Conservation (phyloP, 352 stramenopile genomes). For the Globisporangium acanthophoron region DNA sequence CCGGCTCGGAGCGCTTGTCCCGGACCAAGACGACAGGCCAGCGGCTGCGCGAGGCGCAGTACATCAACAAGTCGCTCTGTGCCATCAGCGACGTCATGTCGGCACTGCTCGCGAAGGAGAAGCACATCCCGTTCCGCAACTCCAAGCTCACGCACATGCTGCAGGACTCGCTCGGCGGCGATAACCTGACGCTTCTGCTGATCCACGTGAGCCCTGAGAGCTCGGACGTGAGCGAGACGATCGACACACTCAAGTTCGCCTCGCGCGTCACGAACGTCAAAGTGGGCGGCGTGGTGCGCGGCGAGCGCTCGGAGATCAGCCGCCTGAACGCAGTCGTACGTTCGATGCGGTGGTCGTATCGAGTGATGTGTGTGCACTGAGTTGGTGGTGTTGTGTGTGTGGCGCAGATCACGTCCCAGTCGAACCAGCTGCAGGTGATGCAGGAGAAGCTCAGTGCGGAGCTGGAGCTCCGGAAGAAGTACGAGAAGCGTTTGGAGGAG, state of each 20-base stretch:
- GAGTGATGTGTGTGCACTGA: neutral
- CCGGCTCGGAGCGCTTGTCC: constrained; percentile 63
- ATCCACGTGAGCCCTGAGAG: constrained; percentile 55
- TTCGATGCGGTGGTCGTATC: neutral
- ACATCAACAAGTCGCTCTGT: constrained; percentile 79
- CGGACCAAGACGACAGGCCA: constrained; percentile 35
- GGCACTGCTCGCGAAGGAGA: constrained; percentile 65
- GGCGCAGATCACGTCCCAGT: constrained; percentile 49
- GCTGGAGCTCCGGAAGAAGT: constrained; percentile 65
- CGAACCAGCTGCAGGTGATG: constrained; percentile 53
- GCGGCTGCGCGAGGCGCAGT: constrained; percentile 59
- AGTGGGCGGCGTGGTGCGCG: constrained; percentile 26
- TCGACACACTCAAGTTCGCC: constrained; percentile 80
- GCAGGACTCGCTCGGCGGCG: constrained; percentile 57
- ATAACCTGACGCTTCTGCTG: constrained; percentile 48
- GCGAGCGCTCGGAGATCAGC: constrained; percentile 53
- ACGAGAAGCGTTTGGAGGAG: constrained; percentile 68
- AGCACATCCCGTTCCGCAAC: constrained; percentile 81
- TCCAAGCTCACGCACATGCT: constrained; percentile 84
- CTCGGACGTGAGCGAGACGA: constrained; percentile 54
- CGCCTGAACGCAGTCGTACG: constrained; percentile 60
- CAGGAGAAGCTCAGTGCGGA: constrained; percentile 65
- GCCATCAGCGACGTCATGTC: constrained; percentile 69
- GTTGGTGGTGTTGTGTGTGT: neutral
- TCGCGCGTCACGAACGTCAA: constrained; percentile 45